Conservation (phyloP, 1,284 basidiomycete species). For the Omphalotus olearius region DNA sequence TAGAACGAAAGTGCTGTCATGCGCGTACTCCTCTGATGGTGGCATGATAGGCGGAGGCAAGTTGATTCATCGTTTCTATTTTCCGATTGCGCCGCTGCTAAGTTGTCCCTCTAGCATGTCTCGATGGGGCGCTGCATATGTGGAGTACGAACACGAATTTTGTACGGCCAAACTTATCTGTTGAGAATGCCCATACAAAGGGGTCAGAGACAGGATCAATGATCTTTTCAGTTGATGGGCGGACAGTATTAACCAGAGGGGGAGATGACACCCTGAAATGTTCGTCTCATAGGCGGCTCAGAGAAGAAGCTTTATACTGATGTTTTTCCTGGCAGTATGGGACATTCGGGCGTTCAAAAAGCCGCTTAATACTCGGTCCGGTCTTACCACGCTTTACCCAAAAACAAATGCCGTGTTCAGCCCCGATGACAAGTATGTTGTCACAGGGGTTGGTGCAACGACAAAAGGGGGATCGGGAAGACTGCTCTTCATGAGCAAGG, state of each 20-base stretch:
- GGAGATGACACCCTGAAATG: constrained; percentile 94
- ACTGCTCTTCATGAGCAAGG: constrained; percentile 70
- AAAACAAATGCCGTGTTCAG: constrained; percentile 92
- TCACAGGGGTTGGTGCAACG: constrained; percentile 75
- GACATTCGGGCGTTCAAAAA: constrained; percentile 87
- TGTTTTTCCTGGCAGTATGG: constrained; percentile 66
- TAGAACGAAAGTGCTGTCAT: constrained; percentile 86
- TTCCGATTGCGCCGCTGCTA: constrained; percentile 13
- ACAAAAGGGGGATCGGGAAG: constrained; percentile 66
- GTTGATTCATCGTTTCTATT: constrained; percentile 23
- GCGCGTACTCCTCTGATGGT: constrained; percentile 84
- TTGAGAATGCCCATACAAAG: constrained; percentile 84
- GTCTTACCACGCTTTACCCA: constrained; percentile 78
- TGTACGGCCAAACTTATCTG: constrained; percentile 80
- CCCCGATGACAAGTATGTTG: constrained; percentile 81
- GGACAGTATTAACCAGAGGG: constrained; percentile 80
- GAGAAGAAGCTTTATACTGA: constrained; percentile 16
- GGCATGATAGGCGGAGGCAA: constrained; percentile 81
- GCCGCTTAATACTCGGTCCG: constrained; percentile 66
- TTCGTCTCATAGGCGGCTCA: constrained; percentile 39
- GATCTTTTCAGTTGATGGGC: constrained; percentile 80
- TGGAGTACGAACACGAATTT: constrained; percentile 94
- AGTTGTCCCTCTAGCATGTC: constrained; percentile 52
- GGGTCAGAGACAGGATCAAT: constrained; percentile 82
- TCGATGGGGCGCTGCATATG: constrained; percentile 89